Evolutionary conservation across 2,329 filamentous ascomycete species (phyloP), one percentile per base, ranked within the genome.

Genomic region (Xylaria sp.): DNA sequence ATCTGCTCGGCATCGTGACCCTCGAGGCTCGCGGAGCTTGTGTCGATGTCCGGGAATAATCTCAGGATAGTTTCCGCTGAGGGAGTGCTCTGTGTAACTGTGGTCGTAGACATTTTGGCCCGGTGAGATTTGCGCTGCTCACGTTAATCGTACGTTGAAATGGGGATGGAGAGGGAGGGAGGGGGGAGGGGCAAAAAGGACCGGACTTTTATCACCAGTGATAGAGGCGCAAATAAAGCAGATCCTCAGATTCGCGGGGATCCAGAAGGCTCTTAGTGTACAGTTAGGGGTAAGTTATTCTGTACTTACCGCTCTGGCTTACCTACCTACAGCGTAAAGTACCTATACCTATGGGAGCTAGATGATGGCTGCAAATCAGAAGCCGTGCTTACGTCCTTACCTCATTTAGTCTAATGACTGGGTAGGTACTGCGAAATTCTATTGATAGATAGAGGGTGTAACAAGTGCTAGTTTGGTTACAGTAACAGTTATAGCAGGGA

Each of bases 1-100:
- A 98, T 97, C 84, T 99, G 96, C 85, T 98, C 95, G 80, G 93
- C 95, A 84, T 98, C 94, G 84, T 98, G 97, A 60, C 95, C 96
- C 65, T 91, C 91, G 53, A 98, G 87, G 67, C 93, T 93, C 61
- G 88, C 86, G 71, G 90, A 90, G 77, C 85, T 88, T 69, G 89
- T 89, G 81, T 92, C 85, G 80, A 90, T 88, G 79, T 98, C 94
- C 61, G 94, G 93, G 81, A 98, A 98, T 57, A 98, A 88, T 70
- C 89, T 90, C 67, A 95, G 86, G 76, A 99, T 93, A 77, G 92
- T 93, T 75, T 96, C 89, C 19, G 94, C 93, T 61, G 93, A 97
- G 64, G 88, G 85, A 77, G 89, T 85, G 48, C 85, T 75, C 65
- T 80, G 78, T 24, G 84, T 84, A 34, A 82, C 79, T 45, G 82